phyloP scores from a whole-genome alignment of 2,329 filamentous ascomycete species.

The Sporothrix phasma region DNA sequence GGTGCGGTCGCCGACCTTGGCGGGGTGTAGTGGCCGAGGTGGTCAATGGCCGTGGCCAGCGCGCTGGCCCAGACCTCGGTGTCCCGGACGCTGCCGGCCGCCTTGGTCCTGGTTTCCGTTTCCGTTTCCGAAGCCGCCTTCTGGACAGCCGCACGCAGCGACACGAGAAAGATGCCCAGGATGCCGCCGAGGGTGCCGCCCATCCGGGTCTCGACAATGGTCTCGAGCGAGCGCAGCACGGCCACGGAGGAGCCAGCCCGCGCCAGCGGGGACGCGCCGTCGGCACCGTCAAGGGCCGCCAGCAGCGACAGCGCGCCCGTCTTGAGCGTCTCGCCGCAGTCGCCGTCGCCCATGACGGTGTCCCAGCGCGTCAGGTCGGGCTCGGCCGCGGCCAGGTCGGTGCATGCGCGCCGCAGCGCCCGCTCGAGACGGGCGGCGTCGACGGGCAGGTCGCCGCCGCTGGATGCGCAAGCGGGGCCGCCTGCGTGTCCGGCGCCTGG shows the following conservation, averaged over 20 bases:
- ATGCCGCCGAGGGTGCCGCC: conserved; percentile 43
- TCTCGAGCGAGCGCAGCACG: conserved; percentile 40
- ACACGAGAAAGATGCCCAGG: conserved; percentile 45
- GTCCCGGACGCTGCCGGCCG: not conserved
- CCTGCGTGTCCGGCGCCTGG: conserved; percentile 26
- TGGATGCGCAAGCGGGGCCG: not conserved
- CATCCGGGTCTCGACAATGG: conserved; percentile 48
- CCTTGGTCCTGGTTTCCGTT: not conserved
- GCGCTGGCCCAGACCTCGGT: conserved; percentile 35
- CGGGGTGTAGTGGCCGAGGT: conserved; percentile 43
- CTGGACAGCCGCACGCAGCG: conserved; percentile 33
- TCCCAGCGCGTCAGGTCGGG: conserved; percentile 55
- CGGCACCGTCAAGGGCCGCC: conserved; percentile 32
- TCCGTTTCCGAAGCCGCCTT: conserved; percentile 12
- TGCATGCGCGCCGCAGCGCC: conserved; percentile 46
- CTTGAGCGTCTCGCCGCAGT: conserved; percentile 54
- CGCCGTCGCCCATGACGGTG: conserved; percentile 54
- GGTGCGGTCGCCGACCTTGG: conserved; percentile 45
- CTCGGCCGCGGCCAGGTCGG: conserved; percentile 45
- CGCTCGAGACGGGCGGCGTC: conserved; percentile 43
- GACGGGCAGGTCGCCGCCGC: conserved; percentile 35
- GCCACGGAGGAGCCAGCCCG: conserved; percentile 36
- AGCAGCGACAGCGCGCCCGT: conserved; percentile 40
- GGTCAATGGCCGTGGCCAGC: conserved; percentile 34
- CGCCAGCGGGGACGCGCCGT: conserved; percentile 25